Conservation (phyloP, 306 rosid species). For the Comarum palustre region DNA sequence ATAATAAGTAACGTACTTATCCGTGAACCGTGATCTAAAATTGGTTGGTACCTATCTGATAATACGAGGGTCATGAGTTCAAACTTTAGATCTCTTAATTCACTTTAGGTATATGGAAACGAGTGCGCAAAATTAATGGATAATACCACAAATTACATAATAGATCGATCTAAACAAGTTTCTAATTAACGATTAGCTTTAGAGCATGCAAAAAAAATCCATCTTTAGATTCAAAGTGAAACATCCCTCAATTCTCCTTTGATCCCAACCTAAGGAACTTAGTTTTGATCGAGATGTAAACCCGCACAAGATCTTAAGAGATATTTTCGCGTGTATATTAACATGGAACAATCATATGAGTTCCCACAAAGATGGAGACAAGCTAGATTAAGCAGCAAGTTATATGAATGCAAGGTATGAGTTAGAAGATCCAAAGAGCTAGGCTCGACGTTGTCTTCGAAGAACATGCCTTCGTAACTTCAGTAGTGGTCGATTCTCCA, state of each 20-base stretch:
- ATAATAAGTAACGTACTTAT: too few relatives aligned
- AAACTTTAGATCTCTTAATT: too few relatives aligned
- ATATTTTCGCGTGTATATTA: not conserved
- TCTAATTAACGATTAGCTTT: not conserved
- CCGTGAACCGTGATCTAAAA: too few relatives aligned
- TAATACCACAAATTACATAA: not conserved
- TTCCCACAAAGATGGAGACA: conserved; percentile 2
- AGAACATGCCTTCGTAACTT: conserved; percentile 22
- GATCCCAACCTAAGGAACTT: not conserved
- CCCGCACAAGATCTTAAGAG: not conserved
- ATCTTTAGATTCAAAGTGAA: not conserved
- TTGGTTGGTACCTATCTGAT: too few relatives aligned
- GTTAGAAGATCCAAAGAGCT: not conserved
- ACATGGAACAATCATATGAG: not conserved
- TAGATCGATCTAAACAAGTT: not conserved
- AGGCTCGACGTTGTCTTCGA: conserved; percentile 6
- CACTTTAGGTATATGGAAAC: too few relatives aligned
- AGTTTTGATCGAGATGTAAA: not conserved
- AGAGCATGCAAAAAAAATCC: not conserved
- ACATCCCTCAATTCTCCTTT: not conserved
- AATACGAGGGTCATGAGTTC: too few relatives aligned
- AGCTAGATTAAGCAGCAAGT: not conserved
- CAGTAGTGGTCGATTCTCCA: not conserved
- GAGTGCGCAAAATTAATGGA: too few relatives aligned
- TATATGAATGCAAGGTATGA: not conserved